These are phyloP conservation scores for Dioscorea dumetorum DNA, from an alignment of 106 monocot genomes.

Conservation along the genomic window DNA sequence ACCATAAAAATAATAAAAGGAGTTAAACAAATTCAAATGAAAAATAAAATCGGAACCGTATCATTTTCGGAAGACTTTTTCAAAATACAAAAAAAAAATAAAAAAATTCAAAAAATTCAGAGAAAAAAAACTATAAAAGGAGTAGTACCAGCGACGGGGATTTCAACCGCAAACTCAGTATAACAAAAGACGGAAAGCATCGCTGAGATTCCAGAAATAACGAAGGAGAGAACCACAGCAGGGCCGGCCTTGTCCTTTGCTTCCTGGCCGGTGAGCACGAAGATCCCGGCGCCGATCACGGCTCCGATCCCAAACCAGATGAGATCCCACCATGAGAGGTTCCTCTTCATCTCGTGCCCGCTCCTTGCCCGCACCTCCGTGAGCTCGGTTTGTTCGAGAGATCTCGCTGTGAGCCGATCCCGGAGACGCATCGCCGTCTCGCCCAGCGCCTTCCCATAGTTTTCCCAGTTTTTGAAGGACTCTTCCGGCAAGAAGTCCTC, in stretches of 20 bases:
- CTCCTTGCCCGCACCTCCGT: constrained; percentile 53
- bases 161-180: constrained; percentile 90
- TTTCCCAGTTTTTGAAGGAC: constrained; percentile 59
- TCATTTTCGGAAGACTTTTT: background rate
- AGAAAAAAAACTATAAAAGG: background rate
- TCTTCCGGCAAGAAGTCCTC: constrained; percentile 58
- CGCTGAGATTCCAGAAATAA: constrained; percentile 69
- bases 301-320: constrained; percentile 80
- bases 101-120: background rate
- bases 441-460: constrained; percentile 35
- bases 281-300: constrained; percentile 85
- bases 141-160: constrained; percentile 58
- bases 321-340: constrained; percentile 76
- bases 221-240: constrained; percentile 70
- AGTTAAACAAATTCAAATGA: too few relatives aligned
- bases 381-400: constrained; percentile 41
- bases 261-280: constrained; percentile 67
- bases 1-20: background rate
- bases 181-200: constrained; percentile 91
- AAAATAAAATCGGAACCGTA: background rate
- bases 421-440: constrained; percentile 34
- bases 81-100: background rate
- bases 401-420: constrained; percentile 47
- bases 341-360: constrained; percentile 75
- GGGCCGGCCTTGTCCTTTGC: constrained; percentile 40